Conservation (phyloP, 495 filamentous ascomycete genomes). For the Neurospora sp. region DNA sequence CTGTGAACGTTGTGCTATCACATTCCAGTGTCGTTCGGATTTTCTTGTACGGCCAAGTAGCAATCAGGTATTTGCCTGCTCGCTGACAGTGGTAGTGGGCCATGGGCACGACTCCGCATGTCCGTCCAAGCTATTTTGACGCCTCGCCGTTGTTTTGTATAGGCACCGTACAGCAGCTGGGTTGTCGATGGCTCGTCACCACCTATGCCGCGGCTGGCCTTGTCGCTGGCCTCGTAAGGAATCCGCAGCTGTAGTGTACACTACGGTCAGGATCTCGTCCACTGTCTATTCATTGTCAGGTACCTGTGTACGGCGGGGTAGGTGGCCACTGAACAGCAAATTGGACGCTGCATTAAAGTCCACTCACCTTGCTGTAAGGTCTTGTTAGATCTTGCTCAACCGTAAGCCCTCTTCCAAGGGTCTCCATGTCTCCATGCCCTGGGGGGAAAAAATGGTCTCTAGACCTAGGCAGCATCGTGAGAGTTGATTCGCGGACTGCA, state of each 20-base stretch:
- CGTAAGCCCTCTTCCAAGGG: background rate
- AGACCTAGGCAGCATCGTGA: background rate
- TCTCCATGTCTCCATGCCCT: background rate
- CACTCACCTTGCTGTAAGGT: background rate
- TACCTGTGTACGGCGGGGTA: background rate
- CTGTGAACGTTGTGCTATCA: constrained; percentile 1
- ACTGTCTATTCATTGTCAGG: background rate
- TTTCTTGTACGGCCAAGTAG: constrained; percentile 8
- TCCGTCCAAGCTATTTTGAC: constrained; percentile 2
- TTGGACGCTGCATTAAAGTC: background rate
- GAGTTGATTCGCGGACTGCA: background rate
- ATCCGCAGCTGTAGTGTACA: background rate
- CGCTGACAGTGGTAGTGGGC: background rate
- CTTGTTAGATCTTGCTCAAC: background rate
- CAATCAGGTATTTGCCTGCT: constrained; percentile 1
- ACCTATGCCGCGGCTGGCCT: constrained; percentile 2
- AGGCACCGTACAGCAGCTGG: constrained; percentile 2
- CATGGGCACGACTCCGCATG: constrained; percentile 4
- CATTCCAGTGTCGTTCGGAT: background rate
- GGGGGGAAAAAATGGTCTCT: background rate
- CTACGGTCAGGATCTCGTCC: background rate
- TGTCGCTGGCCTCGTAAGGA: background rate
- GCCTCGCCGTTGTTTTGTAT: background rate
- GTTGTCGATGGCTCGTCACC: constrained; percentile 3
- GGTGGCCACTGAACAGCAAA: background rate